These are phyloP conservation scores for Euphrasia arctica DNA, from an alignment of 305 asterid genomes.

Conservation along the genomic window DNA sequence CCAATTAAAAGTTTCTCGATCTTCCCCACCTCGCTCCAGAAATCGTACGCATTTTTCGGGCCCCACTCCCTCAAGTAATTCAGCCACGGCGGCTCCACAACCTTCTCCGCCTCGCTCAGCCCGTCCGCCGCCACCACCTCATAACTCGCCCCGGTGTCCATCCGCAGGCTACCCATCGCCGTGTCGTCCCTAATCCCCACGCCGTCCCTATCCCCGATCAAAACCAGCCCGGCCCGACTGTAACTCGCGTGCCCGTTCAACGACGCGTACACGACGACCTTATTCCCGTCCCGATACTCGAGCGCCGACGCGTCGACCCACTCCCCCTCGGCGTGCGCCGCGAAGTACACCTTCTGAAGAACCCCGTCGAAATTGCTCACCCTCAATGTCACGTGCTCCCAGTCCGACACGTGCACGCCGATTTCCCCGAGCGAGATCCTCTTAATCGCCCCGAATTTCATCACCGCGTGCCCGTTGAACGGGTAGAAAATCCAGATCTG, in stretches of 20 bases:
- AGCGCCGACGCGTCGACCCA: conserved; percentile 60
- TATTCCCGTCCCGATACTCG: conserved; percentile 46
- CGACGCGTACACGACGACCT: conserved; percentile 48
- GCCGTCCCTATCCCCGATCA: conserved; percentile 52
- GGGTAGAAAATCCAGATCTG: conserved; percentile 78
- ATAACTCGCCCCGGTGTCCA: conserved; percentile 48
- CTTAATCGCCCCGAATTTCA: conserved; percentile 49
- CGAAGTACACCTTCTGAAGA: conserved; percentile 50
- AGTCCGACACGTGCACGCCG: conserved; percentile 87
- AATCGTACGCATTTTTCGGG: conserved; percentile 43
- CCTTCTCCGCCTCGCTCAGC: conserved; percentile 29
- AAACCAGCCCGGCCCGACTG: conserved; percentile 36
- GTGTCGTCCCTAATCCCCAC: conserved; percentile 71
- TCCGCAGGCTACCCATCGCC: conserved; percentile 39
- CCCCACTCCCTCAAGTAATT: conserved; percentile 71
- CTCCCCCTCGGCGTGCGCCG: conserved; percentile 57
- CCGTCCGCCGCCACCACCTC: conserved; percentile 48
- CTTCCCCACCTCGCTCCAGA: conserved; percentile 42
- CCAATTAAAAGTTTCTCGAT: conserved; percentile 37
- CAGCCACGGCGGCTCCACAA: conserved; percentile 75
- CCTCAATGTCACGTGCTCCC: conserved; percentile 89
- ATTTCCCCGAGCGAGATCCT: conserved; percentile 53
- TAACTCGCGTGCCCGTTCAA: conserved; percentile 61
- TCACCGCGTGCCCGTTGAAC: conserved; percentile 71
- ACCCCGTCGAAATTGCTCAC: conserved; percentile 79